Percentiles rank a stretch among this genome's conserved stretches.
Conservation (phyloP, 257 asterid genomes). For the Misopates orontium region DNA sequence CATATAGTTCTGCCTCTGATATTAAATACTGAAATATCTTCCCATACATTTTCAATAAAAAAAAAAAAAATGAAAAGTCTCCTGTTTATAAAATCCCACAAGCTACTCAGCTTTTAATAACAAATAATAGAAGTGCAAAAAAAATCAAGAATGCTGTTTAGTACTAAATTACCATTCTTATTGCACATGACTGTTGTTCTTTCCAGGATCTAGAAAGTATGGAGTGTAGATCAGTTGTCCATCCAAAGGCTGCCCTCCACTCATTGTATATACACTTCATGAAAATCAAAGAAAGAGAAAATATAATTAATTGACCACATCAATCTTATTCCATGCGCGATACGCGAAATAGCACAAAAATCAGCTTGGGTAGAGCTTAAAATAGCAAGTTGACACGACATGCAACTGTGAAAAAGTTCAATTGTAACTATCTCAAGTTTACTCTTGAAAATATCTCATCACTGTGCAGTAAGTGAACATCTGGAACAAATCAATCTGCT, state of each 20-base stretch:
- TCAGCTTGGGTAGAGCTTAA: neutral
- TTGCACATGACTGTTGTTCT: constrained; percentile 56
- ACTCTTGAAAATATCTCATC: neutral
- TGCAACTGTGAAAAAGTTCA: neutral
- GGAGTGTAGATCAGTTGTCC: constrained; percentile 73
- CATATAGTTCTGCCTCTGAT: constrained; percentile 12
- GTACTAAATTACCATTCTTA: constrained; percentile 56
- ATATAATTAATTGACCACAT: constrained; percentile 42
- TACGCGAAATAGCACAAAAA: neutral
- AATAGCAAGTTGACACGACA: neutral
- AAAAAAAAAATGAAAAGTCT: neutral
- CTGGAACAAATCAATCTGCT: neutral
- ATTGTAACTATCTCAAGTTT: neutral
- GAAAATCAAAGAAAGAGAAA: constrained; percentile 16
- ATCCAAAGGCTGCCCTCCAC: constrained; percentile 69
- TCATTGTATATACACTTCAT: constrained; percentile 81
- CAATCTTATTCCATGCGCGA: neutral
- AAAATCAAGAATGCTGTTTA: neutral
- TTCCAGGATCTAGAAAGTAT: constrained; percentile 53
- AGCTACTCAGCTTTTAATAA: neutral
- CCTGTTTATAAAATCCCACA: neutral
- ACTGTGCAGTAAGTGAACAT: neutral
- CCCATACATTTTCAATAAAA: neutral
- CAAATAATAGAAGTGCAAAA: neutral
- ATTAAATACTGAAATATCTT: neutral